These are phyloP conservation scores for Fusarium sp. DNA, from an alignment of 2,329 filamentous ascomycete genomes.

Conservation along the genomic window DNA sequence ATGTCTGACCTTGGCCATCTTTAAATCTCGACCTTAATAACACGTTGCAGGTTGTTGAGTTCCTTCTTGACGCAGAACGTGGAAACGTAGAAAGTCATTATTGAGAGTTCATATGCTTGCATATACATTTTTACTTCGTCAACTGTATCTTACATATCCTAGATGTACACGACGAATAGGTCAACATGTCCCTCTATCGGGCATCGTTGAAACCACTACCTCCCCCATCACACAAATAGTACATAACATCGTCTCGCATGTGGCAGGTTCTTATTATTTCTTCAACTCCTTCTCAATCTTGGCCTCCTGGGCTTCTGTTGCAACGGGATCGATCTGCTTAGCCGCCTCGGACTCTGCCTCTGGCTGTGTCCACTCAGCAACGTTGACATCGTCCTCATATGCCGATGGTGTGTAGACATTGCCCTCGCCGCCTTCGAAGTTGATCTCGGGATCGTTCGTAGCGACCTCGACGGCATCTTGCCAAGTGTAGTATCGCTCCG, in stretches of 20 bases:
- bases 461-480: slow-evolving; percentile 77
- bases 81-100: background rate
- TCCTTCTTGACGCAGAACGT: background rate
- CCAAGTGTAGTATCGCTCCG: slow-evolving; percentile 91
- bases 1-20: background rate
- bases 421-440: slow-evolving; percentile 62
- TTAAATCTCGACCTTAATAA: background rate
- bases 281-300: slow-evolving; percentile 42
- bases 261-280: slow-evolving; percentile 23
- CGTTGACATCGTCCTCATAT: slow-evolving; percentile 51
- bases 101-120: slow-evolving; percentile 4
- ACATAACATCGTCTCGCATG: slow-evolving; percentile 20
- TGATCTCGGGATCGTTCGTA: slow-evolving; percentile 73
- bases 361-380: slow-evolving; percentile 41
- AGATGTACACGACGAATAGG: slow-evolving; percentile 42
- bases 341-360: slow-evolving; percentile 31
- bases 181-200: slow-evolving; percentile 10
- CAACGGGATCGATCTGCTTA: slow-evolving; percentile 28
- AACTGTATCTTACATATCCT: slow-evolving; percentile 45
- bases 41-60: background rate
- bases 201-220: slow-evolving; percentile 3
- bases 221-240: slow-evolving; percentile 20
- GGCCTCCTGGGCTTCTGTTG: slow-evolving; percentile 24
- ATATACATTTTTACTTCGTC: slow-evolving; percentile 25
- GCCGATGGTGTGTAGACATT: slow-evolving; percentile 61